Base-by-base conservation (phyloP, 73 alveolate genomes). In the Diophrys sp. region DNA sequence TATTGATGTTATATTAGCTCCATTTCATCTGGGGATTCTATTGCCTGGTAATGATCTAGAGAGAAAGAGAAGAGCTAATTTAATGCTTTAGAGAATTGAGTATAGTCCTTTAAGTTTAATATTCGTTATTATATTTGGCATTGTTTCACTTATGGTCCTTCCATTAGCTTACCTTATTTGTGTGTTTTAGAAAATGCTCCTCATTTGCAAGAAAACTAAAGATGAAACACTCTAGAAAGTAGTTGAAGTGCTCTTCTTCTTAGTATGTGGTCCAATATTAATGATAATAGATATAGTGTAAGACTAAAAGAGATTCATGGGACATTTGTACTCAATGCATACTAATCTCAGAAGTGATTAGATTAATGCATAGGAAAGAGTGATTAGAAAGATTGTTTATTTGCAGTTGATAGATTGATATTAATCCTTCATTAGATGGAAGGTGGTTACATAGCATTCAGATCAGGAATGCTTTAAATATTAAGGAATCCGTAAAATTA, bases 151-250 rank as follows among this genome's bases (percentile, higher is more conserved):
- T 24, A 5, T 68, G 24, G 1, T 68, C 23, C 75, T 68, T 68
- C 75, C 75, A 1, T 25, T 68, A 11, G 75, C 75, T 5, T 68
- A 68, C 24, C 18, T 18, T n/a, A 68, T 26, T 44, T n/a, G 56
- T 28, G 1, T 23, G 24, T 5, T 68, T 25, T 26, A 68, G 2
- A 68, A 68, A 28, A 5, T 29, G 56, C 23, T 68, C 2, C 25
- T 68, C 23, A 68, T 68, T 55, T 68, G 25, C 75, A 68, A 31
- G 24, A 68, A 68, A 24, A 68, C 44, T 2, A 31, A 55, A 25
- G 23, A 2, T 5, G 25, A 25, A 18, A 25, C 25, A 27, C 5
- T 2, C 1, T 1, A 2, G 2, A 18, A 31, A 5, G 55, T 68
- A 11, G 24, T 68, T 2, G 75, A 68, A 31, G 1, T 68, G 2